These are phyloP conservation scores for Penicillium herquei DNA, from an alignment of 495 filamentous ascomycete species.

Conservation along the genomic window DNA sequence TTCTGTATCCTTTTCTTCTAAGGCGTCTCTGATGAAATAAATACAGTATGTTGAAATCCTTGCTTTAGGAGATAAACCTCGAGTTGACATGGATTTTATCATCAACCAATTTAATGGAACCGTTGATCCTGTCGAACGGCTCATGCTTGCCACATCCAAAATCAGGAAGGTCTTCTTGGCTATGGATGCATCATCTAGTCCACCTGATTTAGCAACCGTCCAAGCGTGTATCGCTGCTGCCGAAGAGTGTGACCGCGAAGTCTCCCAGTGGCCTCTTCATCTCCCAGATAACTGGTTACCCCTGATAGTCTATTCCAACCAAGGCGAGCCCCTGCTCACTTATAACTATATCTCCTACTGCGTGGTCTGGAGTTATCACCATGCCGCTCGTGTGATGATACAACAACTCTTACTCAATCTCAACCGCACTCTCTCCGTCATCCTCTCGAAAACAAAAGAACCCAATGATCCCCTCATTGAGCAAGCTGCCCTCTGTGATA, in stretches of 20 bases:
- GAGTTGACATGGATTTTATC: conserved; percentile 32
- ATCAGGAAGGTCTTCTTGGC: conserved; percentile 31
- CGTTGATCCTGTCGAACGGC: conserved; percentile 35
- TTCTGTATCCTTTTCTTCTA: background rate
- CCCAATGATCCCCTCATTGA: background rate
- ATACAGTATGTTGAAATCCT: conserved; percentile 41
- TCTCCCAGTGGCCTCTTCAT: conserved; percentile 35
- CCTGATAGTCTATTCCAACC: conserved; percentile 30
- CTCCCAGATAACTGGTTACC: conserved; percentile 41
- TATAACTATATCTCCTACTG: conserved; percentile 31
- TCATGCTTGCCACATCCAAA: conserved; percentile 36
- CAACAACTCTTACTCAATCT: conserved; percentile 33
- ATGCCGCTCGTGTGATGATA: conserved; percentile 37
- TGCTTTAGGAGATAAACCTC: conserved; percentile 34
- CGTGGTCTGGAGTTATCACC: conserved; percentile 42
- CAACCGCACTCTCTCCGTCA: conserved; percentile 19
- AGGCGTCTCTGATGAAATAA: conserved; percentile 5
- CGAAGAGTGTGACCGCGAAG: conserved; percentile 28
- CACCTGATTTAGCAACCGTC: conserved; percentile 17
- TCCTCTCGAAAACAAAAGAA: conserved; percentile 5
- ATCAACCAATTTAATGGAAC: conserved; percentile 20
- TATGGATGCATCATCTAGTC: conserved; percentile 15
- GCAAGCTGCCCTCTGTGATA: conserved; percentile 10
- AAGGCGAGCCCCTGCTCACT: conserved; percentile 36
- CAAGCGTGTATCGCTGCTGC: conserved; percentile 26